Percentiles rank a stretch among this genome's conserved stretches.
These are phyloP conservation scores for Striga hermonthica DNA, from an alignment of 305 asterid species.

Conservation along the genomic window DNA sequence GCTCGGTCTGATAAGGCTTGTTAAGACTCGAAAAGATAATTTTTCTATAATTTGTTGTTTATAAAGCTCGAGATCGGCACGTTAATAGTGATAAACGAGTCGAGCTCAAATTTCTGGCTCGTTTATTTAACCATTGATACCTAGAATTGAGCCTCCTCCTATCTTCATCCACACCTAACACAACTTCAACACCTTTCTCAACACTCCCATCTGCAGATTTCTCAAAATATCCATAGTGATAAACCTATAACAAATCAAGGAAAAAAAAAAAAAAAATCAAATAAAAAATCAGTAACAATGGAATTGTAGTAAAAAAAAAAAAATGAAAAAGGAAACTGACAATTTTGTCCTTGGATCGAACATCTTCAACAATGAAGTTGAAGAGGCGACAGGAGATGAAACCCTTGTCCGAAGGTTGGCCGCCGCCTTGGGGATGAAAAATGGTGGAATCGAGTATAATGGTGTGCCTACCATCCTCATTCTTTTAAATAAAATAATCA, in stretches of 20 bases:
- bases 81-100: too few relatives aligned
- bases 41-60: too few relatives aligned
- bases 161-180: slow-evolving; percentile 55
- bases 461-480: slow-evolving; percentile 51
- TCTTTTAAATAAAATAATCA: slow-evolving; percentile 23
- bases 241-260: slow-evolving; percentile 40
- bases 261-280: slow-evolving; percentile 7
- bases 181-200: slow-evolving; percentile 48
- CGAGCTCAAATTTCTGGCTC: too few relatives aligned
- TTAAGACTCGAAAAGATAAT: too few relatives aligned
- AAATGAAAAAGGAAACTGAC: slow-evolving; percentile 35
- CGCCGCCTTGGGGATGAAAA: slow-evolving; percentile 95
- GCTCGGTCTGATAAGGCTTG: too few relatives aligned
- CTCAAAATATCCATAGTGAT: slow-evolving; percentile 62
- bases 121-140: too few relatives aligned
- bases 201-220: slow-evolving; percentile 34
- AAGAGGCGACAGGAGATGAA: slow-evolving; percentile 42
- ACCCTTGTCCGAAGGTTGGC: slow-evolving; percentile 84
- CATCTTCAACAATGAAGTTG: slow-evolving; percentile 65
- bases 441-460: slow-evolving; percentile 60
- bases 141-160: slow-evolving; percentile 69
- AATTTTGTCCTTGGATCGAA: slow-evolving; percentile 65
- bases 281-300: slow-evolving; percentile 1
- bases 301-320: background rate
- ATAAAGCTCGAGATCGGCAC: too few relatives aligned